Conservation (phyloP, 2,329 filamentous ascomycete species). For the Monosporascus ibericus region DNA sequence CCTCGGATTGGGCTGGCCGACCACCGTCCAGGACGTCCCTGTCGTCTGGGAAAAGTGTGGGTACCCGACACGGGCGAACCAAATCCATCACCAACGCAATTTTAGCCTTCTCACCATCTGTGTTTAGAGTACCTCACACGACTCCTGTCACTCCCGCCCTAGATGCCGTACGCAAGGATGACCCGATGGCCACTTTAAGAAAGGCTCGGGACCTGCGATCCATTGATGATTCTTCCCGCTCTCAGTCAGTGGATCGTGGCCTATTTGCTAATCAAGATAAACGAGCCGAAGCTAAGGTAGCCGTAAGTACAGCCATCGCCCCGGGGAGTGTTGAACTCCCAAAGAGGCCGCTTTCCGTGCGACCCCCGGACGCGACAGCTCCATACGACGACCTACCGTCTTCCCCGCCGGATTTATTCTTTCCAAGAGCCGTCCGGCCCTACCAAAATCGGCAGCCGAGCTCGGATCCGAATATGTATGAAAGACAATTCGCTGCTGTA, state of each 20-base stretch:
- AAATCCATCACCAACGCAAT: constrained; percentile 40
- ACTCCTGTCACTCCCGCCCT: constrained; percentile 32
- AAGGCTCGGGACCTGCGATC: constrained; percentile 34
- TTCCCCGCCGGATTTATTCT: constrained; percentile 33
- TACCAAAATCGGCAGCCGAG: constrained; percentile 39
- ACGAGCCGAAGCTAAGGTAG: constrained; percentile 58
- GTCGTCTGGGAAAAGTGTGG: constrained; percentile 23
- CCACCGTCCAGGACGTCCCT: constrained; percentile 24
- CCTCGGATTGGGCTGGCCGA: constrained; percentile 26
- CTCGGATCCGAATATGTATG: constrained; percentile 39
- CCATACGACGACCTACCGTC: constrained; percentile 21
- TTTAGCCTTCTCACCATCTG: constrained; percentile 32
- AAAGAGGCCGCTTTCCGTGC: constrained; percentile 39
- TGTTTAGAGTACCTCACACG: constrained; percentile 26
- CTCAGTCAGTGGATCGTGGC: constrained; percentile 58
- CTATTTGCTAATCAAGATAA: constrained; percentile 56
- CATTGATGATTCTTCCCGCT: constrained; percentile 44
- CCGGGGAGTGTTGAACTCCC: constrained; percentile 53
- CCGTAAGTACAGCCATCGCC: constrained; percentile 54
- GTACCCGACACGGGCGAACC: constrained; percentile 37
- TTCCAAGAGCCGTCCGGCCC: constrained; percentile 29
- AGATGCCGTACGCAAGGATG: constrained; percentile 26
- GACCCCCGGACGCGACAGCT: constrained; percentile 34
- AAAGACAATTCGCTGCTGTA: constrained; percentile 26
- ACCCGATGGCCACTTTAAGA: constrained; percentile 37